Conservation (phyloP, 192 early-diverging fungal species). For the Entrophospora sp. region DNA sequence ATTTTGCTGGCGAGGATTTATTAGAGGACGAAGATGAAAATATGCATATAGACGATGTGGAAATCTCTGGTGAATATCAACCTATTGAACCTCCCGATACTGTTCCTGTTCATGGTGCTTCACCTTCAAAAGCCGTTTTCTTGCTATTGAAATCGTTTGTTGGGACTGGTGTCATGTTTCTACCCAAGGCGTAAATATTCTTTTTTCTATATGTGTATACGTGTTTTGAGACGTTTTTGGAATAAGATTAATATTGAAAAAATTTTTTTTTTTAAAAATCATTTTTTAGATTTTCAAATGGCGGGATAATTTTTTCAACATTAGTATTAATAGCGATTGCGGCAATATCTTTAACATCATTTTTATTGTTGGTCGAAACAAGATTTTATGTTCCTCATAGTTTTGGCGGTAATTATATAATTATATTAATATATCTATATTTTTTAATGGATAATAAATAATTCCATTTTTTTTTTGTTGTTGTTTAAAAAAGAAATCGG, state of each 20-base stretch:
- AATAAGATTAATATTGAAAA: no score
- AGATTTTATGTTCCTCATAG: conserved; percentile 55
- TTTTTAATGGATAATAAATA: background rate
- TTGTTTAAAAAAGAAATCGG: no score
- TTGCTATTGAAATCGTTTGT: conserved; percentile 75
- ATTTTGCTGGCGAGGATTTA: conserved; percentile 89
- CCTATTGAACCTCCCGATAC: no score
- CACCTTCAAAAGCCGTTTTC: conserved; percentile 65
- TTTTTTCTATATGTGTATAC: background rate
- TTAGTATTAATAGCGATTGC: conserved; percentile 57
- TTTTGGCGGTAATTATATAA: conserved; percentile 50
- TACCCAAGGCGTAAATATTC: conserved; percentile 49
- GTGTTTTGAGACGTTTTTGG: no score
- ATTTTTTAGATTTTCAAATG: conserved; percentile 60
- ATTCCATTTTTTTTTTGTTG: background rate
- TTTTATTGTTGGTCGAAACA: conserved; percentile 65
- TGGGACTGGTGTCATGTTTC: conserved; percentile 65
- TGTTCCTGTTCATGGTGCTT: conserved; percentile 42
- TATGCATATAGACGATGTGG: conserved; percentile 28
- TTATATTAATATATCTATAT: background rate
- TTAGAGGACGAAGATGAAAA: conserved; percentile 67
- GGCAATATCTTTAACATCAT: conserved; percentile 56
- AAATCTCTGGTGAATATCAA: no score
- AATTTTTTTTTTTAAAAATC: no score
- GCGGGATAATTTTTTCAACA: conserved; percentile 63